Conservation (phyloP, 2,329 filamentous ascomycete genomes). For the Hirsutella rhossiliensis region DNA sequence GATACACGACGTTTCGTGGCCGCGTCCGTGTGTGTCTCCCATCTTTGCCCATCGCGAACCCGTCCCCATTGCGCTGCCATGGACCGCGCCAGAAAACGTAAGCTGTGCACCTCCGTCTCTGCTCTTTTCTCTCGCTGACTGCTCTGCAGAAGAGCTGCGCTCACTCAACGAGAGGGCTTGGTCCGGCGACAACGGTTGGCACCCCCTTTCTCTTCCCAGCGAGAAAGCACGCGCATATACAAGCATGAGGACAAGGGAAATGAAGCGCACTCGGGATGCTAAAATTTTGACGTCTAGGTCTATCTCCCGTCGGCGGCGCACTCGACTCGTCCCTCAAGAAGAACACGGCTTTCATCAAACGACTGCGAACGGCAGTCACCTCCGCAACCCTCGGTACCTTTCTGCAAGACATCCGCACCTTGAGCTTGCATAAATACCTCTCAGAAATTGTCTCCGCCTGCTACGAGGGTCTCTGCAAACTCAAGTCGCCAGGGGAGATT, state of each 20-base stretch:
- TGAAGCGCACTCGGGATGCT: slow-evolving; percentile 1
- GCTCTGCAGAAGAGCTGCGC: slow-evolving; percentile 66
- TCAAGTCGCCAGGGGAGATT: slow-evolving; percentile 86
- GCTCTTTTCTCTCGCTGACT: neutral
- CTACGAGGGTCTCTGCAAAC: slow-evolving; percentile 84
- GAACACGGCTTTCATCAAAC: slow-evolving; percentile 96
- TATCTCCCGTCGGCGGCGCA: slow-evolving; percentile 64
- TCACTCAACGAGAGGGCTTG: slow-evolving; percentile 78
- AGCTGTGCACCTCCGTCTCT: slow-evolving; percentile 11
- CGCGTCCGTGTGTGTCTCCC: neutral
- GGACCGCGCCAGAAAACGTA: slow-evolving; percentile 56
- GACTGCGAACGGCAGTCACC: slow-evolving; percentile 80
- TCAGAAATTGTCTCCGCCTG: slow-evolving; percentile 94
- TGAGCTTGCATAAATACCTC: slow-evolving; percentile 91
- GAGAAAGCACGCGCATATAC: neutral
- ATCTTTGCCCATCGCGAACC: neutral
- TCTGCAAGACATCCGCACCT: slow-evolving; percentile 75
- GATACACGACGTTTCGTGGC: no score
- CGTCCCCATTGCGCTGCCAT: slow-evolving; percentile 28
- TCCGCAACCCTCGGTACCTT: slow-evolving; percentile 71
- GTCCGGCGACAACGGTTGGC: slow-evolving; percentile 72
- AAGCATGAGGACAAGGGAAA: neutral
- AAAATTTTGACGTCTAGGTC: slow-evolving; percentile 29
- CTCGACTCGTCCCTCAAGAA: slow-evolving; percentile 95
- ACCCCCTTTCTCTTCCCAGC: neutral